A percentile compares a stretch with the other conserved stretches of the same genome.
phyloP scores from a whole-genome alignment of 2,329 filamentous ascomycete species.

The Pyrenophora tritici-repentis region DNA sequence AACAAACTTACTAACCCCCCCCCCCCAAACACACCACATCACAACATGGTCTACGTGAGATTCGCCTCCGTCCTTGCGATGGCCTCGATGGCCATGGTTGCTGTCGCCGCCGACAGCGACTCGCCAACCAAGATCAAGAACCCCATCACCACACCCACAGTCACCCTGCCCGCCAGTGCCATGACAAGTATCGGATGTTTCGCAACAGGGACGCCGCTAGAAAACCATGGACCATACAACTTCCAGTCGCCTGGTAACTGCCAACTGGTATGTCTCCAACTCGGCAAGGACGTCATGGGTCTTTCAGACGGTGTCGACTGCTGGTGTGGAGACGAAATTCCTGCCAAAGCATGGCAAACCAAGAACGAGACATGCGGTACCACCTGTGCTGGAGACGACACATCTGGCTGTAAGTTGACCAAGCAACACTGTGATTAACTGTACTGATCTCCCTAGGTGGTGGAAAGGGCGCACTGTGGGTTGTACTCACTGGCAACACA shows the following conservation, averaged over 20 bases:
- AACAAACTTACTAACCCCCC: conserved; percentile 8
- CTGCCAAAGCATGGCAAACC: conserved; percentile 60
- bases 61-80: conserved; percentile 39
- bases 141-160: conserved; percentile 40
- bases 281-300: conserved; percentile 63
- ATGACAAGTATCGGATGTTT: conserved; percentile 58
- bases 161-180: conserved; percentile 31
- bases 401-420: conserved; percentile 65
- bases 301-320: conserved; percentile 67
- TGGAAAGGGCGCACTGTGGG: conserved; percentile 57
- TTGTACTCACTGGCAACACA: conserved; percentile 58
- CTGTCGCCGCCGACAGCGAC: conserved; percentile 23
- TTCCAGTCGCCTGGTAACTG: conserved; percentile 64
- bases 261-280: conserved; percentile 55
- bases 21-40: conserved; percentile 7
- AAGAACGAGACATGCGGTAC: conserved; percentile 66
- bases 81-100: conserved; percentile 36
- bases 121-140: conserved; percentile 26
- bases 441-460: conserved; percentile 57
- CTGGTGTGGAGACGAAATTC: conserved; percentile 73
- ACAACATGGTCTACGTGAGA: conserved; percentile 42
- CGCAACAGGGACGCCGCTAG: conserved; percentile 52
- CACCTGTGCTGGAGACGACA: conserved; percentile 63
- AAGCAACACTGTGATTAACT: not conserved
- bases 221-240: conserved; percentile 54